A percentile compares a stretch with the other conserved stretches of the same genome.
Conservation (phyloP, 805 yeast genomes). For the Schwanniomyces vanrijiae region DNA sequence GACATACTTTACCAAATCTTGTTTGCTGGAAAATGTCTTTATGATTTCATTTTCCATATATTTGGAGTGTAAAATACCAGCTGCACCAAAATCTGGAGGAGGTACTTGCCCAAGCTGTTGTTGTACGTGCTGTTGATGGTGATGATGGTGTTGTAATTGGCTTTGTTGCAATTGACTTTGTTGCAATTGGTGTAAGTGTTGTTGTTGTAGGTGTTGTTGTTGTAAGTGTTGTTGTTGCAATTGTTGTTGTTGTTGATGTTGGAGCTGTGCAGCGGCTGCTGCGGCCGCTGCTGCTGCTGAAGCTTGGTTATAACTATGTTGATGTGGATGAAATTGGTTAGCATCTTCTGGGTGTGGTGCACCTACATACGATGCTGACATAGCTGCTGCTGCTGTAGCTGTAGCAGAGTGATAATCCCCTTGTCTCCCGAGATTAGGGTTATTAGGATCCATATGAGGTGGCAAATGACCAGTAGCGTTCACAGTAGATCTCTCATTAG, state of each 20-base stretch:
- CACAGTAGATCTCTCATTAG: conserved; percentile 27
- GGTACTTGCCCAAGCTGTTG: conserved; percentile 8
- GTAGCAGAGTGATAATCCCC: conserved; percentile 12
- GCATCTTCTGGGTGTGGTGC: conserved; percentile 11
- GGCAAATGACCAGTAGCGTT: conserved; percentile 12
- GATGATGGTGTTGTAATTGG: conserved; percentile 13
- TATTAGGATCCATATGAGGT: conserved; percentile 9
- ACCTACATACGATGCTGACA: conserved; percentile 13
- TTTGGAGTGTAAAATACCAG: conserved; percentile 19
- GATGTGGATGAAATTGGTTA: conserved; percentile 14
- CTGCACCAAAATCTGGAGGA: conserved; percentile 14
- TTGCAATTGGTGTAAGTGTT: conserved; percentile 11
- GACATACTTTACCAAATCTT: conserved; percentile 31
- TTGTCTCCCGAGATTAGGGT: conserved; percentile 10
- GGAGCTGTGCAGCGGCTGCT: conserved; percentile 14
- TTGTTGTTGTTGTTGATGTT: conserved; percentile 15
- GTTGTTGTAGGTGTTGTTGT: conserved; percentile 12
- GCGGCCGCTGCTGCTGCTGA: conserved; percentile 16
- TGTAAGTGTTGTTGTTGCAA: conserved; percentile 11
- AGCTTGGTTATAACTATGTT: conserved; percentile 18
- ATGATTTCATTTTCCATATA: conserved; percentile 32
- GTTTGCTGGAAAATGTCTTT: conserved; percentile 26
- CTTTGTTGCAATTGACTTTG: conserved; percentile 15
- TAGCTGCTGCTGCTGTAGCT: conserved; percentile 16
- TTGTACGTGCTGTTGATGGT: conserved; percentile 15